Conservation (phyloP, 768 basidiomycete genomes). For the Kondoa subrosea region DNA sequence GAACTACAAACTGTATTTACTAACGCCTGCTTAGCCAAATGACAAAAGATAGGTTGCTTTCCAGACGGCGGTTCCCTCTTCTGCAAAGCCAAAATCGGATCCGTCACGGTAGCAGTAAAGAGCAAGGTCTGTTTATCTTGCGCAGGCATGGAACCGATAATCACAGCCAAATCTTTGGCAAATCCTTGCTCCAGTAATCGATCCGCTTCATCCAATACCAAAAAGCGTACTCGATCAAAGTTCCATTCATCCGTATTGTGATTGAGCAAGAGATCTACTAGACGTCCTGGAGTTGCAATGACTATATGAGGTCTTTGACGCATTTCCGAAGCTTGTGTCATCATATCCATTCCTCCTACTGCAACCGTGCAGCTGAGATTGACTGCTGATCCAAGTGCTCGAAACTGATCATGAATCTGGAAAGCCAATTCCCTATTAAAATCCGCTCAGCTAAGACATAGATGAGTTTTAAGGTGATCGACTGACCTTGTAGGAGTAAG, state of each 20-base stretch:
- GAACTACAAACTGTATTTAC: constrained; percentile 28
- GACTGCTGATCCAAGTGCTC: constrained; percentile 64
- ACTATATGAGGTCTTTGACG: constrained; percentile 74
- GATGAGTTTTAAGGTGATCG: not conserved
- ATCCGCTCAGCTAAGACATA: not conserved
- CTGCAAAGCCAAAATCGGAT: constrained; percentile 62
- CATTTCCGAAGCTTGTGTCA: constrained; percentile 75
- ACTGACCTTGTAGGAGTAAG: constrained; percentile 82
- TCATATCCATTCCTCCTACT: constrained; percentile 98
- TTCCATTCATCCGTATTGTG: constrained; percentile 60
- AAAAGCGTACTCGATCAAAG: constrained; percentile 61
- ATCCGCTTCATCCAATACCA: constrained; percentile 97
- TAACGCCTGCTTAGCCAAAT: constrained; percentile 57
- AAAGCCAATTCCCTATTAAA: constrained; percentile 72
- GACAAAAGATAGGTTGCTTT: constrained; percentile 71
- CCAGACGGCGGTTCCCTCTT: constrained; percentile 56
- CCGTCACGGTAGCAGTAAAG: constrained; percentile 87
- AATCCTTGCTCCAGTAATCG: constrained; percentile 77
- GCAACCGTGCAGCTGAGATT: constrained; percentile 71
- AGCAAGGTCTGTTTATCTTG: constrained; percentile 74
- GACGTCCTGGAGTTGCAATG: constrained; percentile 85
- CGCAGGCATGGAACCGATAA: constrained; percentile 58
- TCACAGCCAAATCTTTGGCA: constrained; percentile 57
- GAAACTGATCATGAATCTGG: constrained; percentile 91
- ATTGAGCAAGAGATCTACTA: constrained; percentile 75